Conservation (phyloP, 176 grass and related monocot genomes). For the Alloteropsis semialata region DNA sequence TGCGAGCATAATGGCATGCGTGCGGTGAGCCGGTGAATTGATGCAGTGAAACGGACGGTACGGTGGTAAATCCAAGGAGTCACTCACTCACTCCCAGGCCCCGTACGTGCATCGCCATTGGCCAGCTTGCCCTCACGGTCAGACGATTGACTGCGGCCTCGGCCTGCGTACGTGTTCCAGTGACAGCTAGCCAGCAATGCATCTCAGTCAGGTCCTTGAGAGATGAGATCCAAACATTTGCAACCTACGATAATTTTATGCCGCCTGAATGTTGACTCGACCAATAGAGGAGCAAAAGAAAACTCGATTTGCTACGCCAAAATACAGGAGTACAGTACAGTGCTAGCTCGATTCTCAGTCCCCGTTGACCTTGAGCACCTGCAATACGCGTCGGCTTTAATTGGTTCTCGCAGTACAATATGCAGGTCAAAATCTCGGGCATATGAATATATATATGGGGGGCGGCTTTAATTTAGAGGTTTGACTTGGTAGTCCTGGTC, state of each 20-base stretch:
- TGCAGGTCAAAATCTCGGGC: slow-evolving; percentile 20
- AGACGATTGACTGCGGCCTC: neutral
- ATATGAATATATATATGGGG: neutral
- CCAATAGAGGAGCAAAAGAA: neutral
- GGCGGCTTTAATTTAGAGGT: neutral
- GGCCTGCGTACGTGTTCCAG: neutral
- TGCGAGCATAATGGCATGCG: neutral
- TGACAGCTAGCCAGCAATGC: neutral
- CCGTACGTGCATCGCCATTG: neutral
- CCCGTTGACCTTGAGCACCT: neutral
- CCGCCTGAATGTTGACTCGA: neutral
- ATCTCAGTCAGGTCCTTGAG: neutral
- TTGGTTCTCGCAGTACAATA: neutral
- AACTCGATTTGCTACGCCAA: neutral
- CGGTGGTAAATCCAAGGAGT: neutral
- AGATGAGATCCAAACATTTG: neutral
- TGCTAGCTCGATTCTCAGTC: neutral
- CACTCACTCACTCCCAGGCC: neutral
- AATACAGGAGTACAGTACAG: neutral
- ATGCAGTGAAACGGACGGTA: neutral
- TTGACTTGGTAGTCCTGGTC: too few relatives aligned
- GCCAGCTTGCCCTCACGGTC: neutral
- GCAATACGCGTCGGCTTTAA: neutral
- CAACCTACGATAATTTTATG: neutral
- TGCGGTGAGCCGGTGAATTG: neutral